A percentile compares a stretch with the other conserved stretches of the same genome.
These are phyloP conservation scores for Silene uniflora DNA, from an alignment of 148 eudicot species.

Conservation along the genomic window DNA sequence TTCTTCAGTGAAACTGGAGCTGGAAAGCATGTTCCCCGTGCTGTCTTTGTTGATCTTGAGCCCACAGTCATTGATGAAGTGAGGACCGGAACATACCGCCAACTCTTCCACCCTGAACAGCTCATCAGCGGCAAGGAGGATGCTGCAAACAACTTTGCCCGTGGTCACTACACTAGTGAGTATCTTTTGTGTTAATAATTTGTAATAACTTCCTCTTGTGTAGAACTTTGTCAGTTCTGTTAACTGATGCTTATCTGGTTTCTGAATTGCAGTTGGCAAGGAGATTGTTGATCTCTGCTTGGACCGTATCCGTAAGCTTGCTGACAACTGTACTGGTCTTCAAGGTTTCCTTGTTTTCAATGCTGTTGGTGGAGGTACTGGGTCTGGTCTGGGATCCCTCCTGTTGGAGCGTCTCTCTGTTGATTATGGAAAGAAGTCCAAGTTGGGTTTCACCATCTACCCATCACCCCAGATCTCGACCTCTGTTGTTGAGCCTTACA, in stretches of 20 bases:
- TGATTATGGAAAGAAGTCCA: slow-evolving; percentile 56
- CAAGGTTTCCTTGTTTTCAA: slow-evolving; percentile 57
- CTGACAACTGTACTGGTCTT: slow-evolving; percentile 60
- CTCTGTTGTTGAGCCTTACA: slow-evolving; percentile 61
- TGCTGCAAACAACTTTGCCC: slow-evolving; percentile 63
- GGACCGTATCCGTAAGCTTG: slow-evolving; percentile 56
- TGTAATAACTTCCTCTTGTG: background rate
- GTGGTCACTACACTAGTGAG: slow-evolving; percentile 59
- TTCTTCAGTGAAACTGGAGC: slow-evolving; percentile 60
- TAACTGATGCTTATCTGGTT: background rate
- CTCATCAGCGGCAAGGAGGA: slow-evolving; percentile 58
- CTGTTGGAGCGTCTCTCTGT: slow-evolving; percentile 56
- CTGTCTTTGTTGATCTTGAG: slow-evolving; percentile 57
- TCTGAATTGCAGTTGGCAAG: slow-evolving; percentile 39
- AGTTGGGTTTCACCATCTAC: slow-evolving; percentile 56
- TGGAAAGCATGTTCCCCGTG: slow-evolving; percentile 61
- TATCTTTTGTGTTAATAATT: background rate
- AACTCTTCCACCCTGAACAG: slow-evolving; percentile 54
- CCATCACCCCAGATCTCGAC: slow-evolving; percentile 61
- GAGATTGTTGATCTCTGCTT: slow-evolving; percentile 58
- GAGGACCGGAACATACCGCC: slow-evolving; percentile 54
- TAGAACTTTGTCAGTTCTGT: background rate
- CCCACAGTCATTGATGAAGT: slow-evolving; percentile 63
- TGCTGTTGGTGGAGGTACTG: slow-evolving; percentile 66
- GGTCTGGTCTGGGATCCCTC: slow-evolving; percentile 59